These are phyloP conservation scores for Thelonectria blattea DNA, from an alignment of 2,329 filamentous ascomycete genomes.

Conservation along the genomic window DNA sequence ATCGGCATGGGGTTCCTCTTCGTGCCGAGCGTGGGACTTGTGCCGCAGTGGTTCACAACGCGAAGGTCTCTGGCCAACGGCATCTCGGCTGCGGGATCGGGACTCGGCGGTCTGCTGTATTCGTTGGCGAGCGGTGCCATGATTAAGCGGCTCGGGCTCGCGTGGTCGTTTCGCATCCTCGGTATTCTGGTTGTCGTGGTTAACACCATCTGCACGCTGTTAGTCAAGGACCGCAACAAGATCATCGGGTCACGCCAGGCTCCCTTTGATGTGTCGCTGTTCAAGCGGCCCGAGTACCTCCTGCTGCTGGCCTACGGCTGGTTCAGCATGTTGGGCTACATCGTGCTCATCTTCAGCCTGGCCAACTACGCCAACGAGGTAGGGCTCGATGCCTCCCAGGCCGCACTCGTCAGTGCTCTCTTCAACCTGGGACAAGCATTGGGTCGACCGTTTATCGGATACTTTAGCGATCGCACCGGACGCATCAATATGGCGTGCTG, in stretches of 20 bases:
- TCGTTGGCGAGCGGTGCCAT: conserved; percentile 71
- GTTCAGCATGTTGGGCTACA: conserved; percentile 75
- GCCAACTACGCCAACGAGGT: conserved; percentile 75
- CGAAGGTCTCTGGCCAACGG: conserved; percentile 73
- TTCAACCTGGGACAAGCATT: conserved; percentile 72
- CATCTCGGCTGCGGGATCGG: conserved; percentile 71
- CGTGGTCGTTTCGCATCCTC: conserved; percentile 71
- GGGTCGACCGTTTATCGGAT: conserved; percentile 74
- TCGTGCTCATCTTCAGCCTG: conserved; percentile 77
- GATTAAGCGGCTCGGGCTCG: conserved; percentile 67
- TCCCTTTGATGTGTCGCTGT: conserved; percentile 68
- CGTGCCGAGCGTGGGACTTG: conserved; percentile 69
- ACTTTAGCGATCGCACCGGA: conserved; percentile 72
- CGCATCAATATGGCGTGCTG: conserved; percentile 74
- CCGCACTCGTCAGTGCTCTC: conserved; percentile 73
- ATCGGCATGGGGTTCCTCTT: conserved; percentile 79
- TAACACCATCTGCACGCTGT: conserved; percentile 66
- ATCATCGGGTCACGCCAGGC: conserved; percentile 70
- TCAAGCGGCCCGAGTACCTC: conserved; percentile 67
- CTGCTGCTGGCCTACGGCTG: conserved; percentile 71
- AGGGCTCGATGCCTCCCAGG: conserved; percentile 70
- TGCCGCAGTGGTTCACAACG: conserved; percentile 77
- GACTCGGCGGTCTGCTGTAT: conserved; percentile 76
- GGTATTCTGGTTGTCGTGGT: conserved; percentile 68
- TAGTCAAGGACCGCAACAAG: conserved; percentile 76